A percentile compares a stretch with the other conserved stretches of the same genome.
Evolutionary conservation across 2,329 filamentous ascomycete species (phyloP).

Genomic region (Colletotrichum falcatum): DNA sequence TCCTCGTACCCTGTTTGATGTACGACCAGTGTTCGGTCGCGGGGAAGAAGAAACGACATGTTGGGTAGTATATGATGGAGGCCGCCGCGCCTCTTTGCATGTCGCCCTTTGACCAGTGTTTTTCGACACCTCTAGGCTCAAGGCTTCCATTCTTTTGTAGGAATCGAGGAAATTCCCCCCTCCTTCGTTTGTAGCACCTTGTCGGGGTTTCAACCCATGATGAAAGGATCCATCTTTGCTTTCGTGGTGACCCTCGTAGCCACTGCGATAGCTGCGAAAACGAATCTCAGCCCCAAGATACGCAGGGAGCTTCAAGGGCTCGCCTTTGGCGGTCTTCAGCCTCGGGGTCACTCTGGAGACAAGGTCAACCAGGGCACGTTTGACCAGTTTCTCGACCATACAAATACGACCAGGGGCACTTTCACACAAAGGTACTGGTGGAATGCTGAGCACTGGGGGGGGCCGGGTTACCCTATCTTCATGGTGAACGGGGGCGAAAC

Average conservation of each 20-base stretch:
- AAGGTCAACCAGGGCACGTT: conserved; percentile 18
- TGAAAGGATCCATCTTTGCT: conserved; percentile 11
- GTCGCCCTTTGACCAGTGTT: background rate
- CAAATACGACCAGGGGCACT: conserved; percentile 27
- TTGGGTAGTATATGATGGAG: background rate
- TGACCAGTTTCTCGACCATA: conserved; percentile 35
- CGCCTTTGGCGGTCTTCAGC: conserved; percentile 6
- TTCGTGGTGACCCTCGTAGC: conserved; percentile 2
- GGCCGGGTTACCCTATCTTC: conserved; percentile 33
- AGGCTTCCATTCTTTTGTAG: too few relatives aligned
- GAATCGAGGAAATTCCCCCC: background rate
- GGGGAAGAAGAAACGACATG: background rate
- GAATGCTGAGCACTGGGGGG: conserved; percentile 32
- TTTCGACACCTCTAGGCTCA: background rate
- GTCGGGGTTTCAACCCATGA: background rate
- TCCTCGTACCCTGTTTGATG: background rate
- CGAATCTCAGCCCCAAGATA: background rate
- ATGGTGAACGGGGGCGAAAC: conserved; percentile 30
- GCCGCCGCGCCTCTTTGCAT: background rate
- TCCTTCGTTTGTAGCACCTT: background rate
- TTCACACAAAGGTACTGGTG: conserved; percentile 38
- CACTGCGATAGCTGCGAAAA: background rate
- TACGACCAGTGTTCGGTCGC: background rate
- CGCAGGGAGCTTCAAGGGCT: too few relatives aligned
- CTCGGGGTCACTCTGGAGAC: background rate